These are phyloP conservation scores for Nannochloropsis gaditana DNA, from an alignment of 108 stramenopile species.

Conservation along the genomic window DNA sequence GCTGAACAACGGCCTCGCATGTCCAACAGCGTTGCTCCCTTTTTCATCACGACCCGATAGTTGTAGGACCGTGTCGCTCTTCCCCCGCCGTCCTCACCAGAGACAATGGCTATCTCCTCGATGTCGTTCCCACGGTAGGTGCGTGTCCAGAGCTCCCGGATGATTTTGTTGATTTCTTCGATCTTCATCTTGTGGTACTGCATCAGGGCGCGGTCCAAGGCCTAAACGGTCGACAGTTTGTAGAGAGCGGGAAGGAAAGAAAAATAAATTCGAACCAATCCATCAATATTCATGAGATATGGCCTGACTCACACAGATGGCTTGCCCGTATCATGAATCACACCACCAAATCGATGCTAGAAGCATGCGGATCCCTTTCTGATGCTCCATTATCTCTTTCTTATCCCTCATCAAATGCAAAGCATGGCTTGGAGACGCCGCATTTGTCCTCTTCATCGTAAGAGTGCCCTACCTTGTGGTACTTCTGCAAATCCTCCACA, in stretches of 20 bases:
- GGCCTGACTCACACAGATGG: too few relatives aligned
- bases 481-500: conserved; percentile 55
- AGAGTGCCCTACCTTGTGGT: neutral
- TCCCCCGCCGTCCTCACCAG: conserved; percentile 69
- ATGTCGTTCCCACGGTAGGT: conserved; percentile 98
- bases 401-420: neutral
- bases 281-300: neutral
- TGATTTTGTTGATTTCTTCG: conserved; percentile 93
- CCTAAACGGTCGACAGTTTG: conserved; percentile 21
- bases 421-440: too few relatives aligned
- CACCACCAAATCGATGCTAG: too few relatives aligned
- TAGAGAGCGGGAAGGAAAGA: neutral
- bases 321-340: too few relatives aligned
- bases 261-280: neutral
- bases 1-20: conserved; percentile 94
- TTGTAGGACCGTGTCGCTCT: conserved; percentile 72
- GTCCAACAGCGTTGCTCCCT: conserved; percentile 60
- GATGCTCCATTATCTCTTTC: too few relatives aligned
- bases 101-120: conserved; percentile 84
- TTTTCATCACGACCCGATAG: conserved; percentile 89
- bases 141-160: conserved; percentile 86
- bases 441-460: too few relatives aligned
- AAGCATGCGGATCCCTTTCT: too few relatives aligned
- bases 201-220: conserved; percentile 83
- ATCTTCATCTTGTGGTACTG: conserved; percentile 88